Evolutionary conservation across 257 asterid species (phyloP), one percentile per base, ranked within the genome.

Genomic region (Ballota nigra): DNA sequence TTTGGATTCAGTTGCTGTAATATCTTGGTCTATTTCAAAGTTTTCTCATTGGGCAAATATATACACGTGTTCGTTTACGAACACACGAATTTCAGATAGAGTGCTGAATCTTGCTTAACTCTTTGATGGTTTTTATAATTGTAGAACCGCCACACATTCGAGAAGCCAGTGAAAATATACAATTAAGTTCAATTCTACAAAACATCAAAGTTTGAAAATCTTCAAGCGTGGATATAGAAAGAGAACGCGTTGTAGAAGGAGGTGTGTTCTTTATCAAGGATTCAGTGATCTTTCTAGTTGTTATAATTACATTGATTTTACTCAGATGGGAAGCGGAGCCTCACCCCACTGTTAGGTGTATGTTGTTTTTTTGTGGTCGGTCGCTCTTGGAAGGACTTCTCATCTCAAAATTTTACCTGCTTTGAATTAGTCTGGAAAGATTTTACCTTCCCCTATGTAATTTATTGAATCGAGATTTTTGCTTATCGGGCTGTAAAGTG

Each of bases 111-210:
- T 73, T 34, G 16, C 38, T 49, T 62, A 29, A 59, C n/a, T 57
- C 20, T 2, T 31, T n/a, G 12, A 19, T 2, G 36, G 56, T 68
- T 70, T 13, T 55, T 64, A 53, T 55, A 60, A 41, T 55, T 81
- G 85, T 91, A 88, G 91, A 84, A 82, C 74, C 95, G 95, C 67
- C 91, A 83, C 72, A 69, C 91, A 49, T 82, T 74, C 73, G 95
- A 88, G 89, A 88, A 81, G 87, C 85, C 95, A 7, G 91, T 88
- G 77, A 86, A 86, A 79, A 86, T 88, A 81, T 88, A 88, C 84
- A 88, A 86, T 71, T 88, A 77, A 72, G 72, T 43, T 47, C 60
- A 58, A 57, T 38, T 29, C 31, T 56, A 51, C 63, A 63, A 7
- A 62, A 18, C 24, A 45, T 68, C 61, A 60, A 77, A 38, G 0